Conservation (phyloP, 495 filamentous ascomycete genomes). For the Hyaloscypha hepaticicola region DNA sequence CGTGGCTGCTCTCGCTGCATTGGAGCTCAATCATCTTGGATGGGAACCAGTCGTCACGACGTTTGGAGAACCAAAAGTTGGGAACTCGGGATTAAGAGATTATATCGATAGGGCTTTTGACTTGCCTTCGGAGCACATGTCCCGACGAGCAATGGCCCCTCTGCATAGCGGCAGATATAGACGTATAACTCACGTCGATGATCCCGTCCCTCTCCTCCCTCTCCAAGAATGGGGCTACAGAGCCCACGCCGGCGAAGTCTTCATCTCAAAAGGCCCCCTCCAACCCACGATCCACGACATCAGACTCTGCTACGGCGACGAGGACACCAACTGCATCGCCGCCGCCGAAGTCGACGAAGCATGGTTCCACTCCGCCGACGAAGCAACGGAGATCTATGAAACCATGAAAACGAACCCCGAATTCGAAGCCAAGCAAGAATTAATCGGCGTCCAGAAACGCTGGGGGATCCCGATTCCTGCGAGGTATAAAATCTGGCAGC, state of each 20-base stretch:
- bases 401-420: neutral
- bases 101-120: constrained; percentile 70
- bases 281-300: constrained; percentile 67
- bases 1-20: constrained; percentile 79
- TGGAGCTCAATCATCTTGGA: constrained; percentile 68
- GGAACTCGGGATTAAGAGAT: constrained; percentile 67
- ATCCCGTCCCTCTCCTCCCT: constrained; percentile 88
- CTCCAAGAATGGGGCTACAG: constrained; percentile 82
- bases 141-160: neutral
- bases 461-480: constrained; percentile 51
- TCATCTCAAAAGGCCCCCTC: constrained; percentile 68
- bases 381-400: constrained; percentile 15
- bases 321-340: constrained; percentile 60
- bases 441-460: constrained; percentile 30
- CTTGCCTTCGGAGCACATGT: constrained; percentile 35
- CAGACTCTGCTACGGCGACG: constrained; percentile 65
- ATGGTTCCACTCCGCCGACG: constrained; percentile 15
- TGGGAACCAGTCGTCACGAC: constrained; percentile 80
- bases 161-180: constrained; percentile 55
- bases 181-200: constrained; percentile 79
- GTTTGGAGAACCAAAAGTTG: constrained; percentile 87
- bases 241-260: constrained; percentile 84
- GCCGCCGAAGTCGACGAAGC: constrained; percentile 15
- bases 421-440: constrained; percentile 14
- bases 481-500: constrained; percentile 75